Evolutionary conservation across 2,329 filamentous ascomycete genomes (phyloP), one percentile per base, ranked within the genome.

Genomic region (Botrytis galanthina): DNA sequence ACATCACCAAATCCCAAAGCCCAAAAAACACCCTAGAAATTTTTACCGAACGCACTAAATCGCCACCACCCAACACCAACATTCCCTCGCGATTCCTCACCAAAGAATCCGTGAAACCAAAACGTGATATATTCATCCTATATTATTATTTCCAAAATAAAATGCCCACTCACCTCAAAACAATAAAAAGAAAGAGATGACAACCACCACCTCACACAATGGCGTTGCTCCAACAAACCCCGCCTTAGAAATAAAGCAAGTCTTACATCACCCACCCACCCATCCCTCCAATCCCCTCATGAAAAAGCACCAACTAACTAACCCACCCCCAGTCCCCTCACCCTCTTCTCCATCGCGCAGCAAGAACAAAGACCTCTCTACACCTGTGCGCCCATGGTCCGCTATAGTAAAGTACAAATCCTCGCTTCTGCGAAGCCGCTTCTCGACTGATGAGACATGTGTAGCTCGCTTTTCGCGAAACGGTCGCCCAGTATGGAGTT

Each of bases 391-490:
- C 90, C 90, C n/a, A 92, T 92, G 90, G 90, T 92, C 72, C 85
- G 90, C 75, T 91, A 89, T 79, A 87, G 87, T 81, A 90, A 90
- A 77, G 80, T 81, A 80, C 70, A 67, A 39, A 42, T 74, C 39
- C 42, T 39, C 4, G 4, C 0, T 54, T 37, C 10, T 4, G 10
- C 1, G 2, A 37, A 9, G n/a, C 14, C 7, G 7, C 14, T 39
- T 68, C 46, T 20, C 16, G 5, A 35, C 64, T 68, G 2, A 68
- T 16, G 46, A 67, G 22, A 54, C 37, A 51, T 3, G n/a, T n/a
- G n/a, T n/a, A 91, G 86, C 86, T 93, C 60, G 90, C 91, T 63
- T 93, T 93, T 79, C 87, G 91, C 66, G 87, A 92, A 77, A 90
- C 91, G 0, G 88, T 90, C 4, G 86, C 89, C 75, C 84, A 87